Evolutionary conservation across 345 rosid species (phyloP).

Genomic region (Noccaea bulbosa): DNA sequence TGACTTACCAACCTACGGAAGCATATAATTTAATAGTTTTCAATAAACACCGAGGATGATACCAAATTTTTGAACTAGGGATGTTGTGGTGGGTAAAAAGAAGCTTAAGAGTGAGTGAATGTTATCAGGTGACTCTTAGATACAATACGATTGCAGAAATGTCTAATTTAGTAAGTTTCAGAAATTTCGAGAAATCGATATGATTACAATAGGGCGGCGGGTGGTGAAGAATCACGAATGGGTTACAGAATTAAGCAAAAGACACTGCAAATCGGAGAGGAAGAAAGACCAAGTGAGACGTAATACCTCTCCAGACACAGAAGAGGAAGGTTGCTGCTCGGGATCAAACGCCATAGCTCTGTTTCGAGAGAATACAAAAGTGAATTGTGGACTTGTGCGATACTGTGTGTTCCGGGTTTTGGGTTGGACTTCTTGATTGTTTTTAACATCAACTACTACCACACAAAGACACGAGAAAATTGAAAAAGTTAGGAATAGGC

Average conservation of each 20-base stretch:
- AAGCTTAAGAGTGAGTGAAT: too few species aligned
- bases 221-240: background rate
- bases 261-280: background rate
- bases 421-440: background rate
- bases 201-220: background rate
- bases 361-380: background rate
- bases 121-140: background rate
- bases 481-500: background rate
- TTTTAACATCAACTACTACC: constrained; percentile 7
- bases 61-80: too few species aligned
- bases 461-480: background rate
- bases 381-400: background rate
- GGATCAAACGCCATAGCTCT: constrained; percentile 62
- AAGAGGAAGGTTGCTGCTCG: constrained; percentile 49
- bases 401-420: background rate
- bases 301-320: constrained; percentile 44
- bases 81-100: too few species aligned
- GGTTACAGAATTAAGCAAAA: background rate
- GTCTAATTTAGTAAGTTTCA: background rate
- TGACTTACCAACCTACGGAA: constrained; percentile 57
- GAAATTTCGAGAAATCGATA: constrained; percentile 10
- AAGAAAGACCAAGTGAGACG: background rate
- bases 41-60: constrained; percentile 1
- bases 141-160: background rate
- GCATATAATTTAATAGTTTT: constrained; percentile 13